These are phyloP conservation scores for Haplosporangium gracile DNA, from an alignment of 192 early-diverging fungal species.

Conservation along the genomic window DNA sequence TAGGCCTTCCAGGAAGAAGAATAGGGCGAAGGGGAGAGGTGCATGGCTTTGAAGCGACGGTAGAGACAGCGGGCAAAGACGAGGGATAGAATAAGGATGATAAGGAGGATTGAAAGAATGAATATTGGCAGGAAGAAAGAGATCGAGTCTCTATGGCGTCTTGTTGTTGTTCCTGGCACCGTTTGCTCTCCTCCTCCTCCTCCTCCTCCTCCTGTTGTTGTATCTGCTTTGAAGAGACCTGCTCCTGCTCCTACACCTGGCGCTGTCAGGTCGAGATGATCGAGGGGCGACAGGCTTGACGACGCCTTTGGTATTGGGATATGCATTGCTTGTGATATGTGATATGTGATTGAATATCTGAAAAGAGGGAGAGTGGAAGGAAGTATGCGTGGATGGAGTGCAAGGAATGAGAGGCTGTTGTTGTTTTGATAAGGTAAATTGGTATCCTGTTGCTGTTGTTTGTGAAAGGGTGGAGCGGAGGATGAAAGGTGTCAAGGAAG, in stretches of 20 bases:
- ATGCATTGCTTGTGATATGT: not conserved
- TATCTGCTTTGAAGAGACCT: not conserved
- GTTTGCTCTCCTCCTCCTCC: not conserved
- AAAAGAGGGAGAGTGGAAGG: not conserved
- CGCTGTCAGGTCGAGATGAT: not conserved
- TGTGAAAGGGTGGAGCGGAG: not conserved
- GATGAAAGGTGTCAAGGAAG: not conserved
- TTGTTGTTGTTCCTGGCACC: not conserved
- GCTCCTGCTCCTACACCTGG: not conserved
- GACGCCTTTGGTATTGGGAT: not conserved
- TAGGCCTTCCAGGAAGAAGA: slow-evolving; percentile 30
- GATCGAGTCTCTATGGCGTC: slow-evolving; percentile 27
- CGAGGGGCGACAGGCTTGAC: not conserved
- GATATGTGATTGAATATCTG: not conserved
- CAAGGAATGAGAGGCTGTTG: not conserved
- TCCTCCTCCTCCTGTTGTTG: not conserved
- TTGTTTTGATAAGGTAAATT: not conserved
- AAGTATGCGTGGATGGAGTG: not conserved
- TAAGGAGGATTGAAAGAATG: slow-evolving; percentile 28
- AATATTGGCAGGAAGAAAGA: slow-evolving; percentile 29
- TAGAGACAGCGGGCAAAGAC: slow-evolving; percentile 40
- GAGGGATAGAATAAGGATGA: slow-evolving; percentile 22
- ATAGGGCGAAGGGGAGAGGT: slow-evolving; percentile 11
- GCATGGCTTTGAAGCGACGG: slow-evolving; percentile 31
- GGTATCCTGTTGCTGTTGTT: not conserved